Evolutionary conservation across 148 eudicot species (phyloP).

Genomic region (Rhododendron williamsianum): DNA sequence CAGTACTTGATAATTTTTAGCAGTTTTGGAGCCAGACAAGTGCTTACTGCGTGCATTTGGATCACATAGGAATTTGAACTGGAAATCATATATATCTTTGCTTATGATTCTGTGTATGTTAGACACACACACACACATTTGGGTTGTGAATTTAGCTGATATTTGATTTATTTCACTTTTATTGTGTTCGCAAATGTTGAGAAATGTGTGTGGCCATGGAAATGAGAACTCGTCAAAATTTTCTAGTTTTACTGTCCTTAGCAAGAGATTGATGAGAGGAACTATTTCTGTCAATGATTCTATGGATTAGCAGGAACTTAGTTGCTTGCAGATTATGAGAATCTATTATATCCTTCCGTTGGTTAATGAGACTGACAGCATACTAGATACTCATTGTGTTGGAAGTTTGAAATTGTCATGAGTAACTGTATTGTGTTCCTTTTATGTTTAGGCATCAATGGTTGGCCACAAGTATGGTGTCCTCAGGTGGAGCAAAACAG

Average conservation of each 20-base stretch:
- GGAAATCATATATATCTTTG: not conserved
- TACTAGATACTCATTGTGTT: not conserved
- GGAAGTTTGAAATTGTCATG: not conserved
- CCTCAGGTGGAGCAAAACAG: slow-evolving; percentile 89
- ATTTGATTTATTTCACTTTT: not conserved
- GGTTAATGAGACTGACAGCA: not conserved
- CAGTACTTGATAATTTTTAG: not conserved
- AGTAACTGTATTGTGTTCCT: not conserved
- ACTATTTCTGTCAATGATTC: not conserved
- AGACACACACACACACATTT: not conserved
- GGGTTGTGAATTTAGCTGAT: not conserved
- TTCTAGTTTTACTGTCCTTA: not conserved
- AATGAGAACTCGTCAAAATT: not conserved
- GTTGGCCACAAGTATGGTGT: slow-evolving; percentile 96
- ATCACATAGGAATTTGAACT: not conserved
- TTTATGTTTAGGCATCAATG: slow-evolving; percentile 74
- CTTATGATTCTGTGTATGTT: not conserved
- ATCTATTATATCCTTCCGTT: not conserved
- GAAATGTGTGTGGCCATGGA: not conserved
- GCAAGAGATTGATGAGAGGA: not conserved
- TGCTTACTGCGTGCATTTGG: not conserved
- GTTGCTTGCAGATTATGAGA: not conserved
- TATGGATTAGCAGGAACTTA: not conserved
- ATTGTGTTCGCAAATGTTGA: not conserved
- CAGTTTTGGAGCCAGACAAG: not conserved